These are phyloP conservation scores for Nicotiana tabacum DNA, from an alignment of 257 asterid genomes.

Conservation along the genomic window DNA sequence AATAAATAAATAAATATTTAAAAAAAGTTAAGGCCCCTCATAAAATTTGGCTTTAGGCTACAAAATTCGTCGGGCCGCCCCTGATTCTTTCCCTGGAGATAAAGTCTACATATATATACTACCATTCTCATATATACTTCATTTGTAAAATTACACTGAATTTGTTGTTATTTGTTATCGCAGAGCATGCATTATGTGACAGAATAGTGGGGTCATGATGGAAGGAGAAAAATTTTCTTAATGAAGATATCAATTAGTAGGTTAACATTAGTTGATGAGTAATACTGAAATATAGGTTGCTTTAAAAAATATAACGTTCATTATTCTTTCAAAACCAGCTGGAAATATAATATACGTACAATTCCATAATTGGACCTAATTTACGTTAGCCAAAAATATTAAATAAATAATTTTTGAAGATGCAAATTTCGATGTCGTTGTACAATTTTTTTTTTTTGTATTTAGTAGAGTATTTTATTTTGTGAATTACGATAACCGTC, in stretches of 20 bases:
- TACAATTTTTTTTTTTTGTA: neutral
- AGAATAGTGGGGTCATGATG: neutral
- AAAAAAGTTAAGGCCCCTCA: too few species aligned
- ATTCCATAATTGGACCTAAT: neutral
- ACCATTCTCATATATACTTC: too few species aligned
- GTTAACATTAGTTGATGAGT: constrained; percentile 4
- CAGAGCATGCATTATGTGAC: neutral
- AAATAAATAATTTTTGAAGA: neutral
- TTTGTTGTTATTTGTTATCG: too few species aligned
- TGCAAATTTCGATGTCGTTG: neutral
- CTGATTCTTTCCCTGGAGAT: too few species aligned
- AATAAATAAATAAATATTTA: too few species aligned
- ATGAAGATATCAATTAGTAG: neutral
- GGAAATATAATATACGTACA: neutral
- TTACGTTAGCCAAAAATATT: neutral
- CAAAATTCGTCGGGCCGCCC: too few species aligned
- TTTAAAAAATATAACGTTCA: neutral
- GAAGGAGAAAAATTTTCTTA: neutral
- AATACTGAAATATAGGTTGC: neutral
- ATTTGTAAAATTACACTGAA: too few species aligned
- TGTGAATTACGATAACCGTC: fast-evolving
- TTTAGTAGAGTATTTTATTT: neutral
- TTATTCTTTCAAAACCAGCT: neutral
- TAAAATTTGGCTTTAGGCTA: too few species aligned
- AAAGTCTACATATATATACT: too few species aligned